Percentiles rank a stretch among this genome's conserved stretches.
Evolutionary conservation across 2,329 filamentous ascomycete species (phyloP).

Genomic region (Alternaria triticimaculans): DNA sequence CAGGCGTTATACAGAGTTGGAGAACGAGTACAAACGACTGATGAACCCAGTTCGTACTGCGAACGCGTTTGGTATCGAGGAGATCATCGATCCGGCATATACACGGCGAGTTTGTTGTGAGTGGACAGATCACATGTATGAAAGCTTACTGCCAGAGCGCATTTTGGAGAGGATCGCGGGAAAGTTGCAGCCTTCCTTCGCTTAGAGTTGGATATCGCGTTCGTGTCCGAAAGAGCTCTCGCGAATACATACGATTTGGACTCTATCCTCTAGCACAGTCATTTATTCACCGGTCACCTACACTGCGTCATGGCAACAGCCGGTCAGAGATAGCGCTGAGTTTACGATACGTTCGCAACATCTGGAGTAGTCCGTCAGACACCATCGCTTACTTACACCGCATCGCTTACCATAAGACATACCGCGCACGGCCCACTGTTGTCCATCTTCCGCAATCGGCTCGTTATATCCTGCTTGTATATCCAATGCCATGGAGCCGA

Average conservation of each 20-base stretch:
- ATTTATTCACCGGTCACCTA: not conserved
- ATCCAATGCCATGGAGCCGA: not conserved
- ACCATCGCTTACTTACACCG: not conserved
- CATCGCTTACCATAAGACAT: not conserved
- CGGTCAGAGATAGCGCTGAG: not conserved
- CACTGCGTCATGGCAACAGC: not conserved
- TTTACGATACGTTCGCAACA: not conserved
- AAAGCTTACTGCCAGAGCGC: conserved; percentile 58
- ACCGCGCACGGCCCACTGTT: not conserved
- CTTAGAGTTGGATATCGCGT: conserved; percentile 7
- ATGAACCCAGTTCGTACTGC: conserved; percentile 71
- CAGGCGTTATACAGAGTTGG: conserved; percentile 62
- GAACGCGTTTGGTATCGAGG: conserved; percentile 68
- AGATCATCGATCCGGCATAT: conserved; percentile 68
- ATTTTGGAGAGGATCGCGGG: conserved; percentile 53
- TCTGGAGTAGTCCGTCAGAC: not conserved
- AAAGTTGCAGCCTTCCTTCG: conserved; percentile 45
- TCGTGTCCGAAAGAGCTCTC: too few relatives aligned
- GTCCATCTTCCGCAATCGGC: not conserved
- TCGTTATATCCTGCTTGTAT: not conserved
- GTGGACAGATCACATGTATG: conserved; percentile 65
- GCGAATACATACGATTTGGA: too few relatives aligned
- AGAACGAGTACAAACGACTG: conserved; percentile 65
- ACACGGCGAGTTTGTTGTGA: conserved; percentile 63
- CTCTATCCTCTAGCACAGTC: not conserved